Percentiles rank a stretch among this genome's conserved stretches.
phyloP scores from a whole-genome alignment of 306 rosid species.

The Trifolium pratense region DNA sequence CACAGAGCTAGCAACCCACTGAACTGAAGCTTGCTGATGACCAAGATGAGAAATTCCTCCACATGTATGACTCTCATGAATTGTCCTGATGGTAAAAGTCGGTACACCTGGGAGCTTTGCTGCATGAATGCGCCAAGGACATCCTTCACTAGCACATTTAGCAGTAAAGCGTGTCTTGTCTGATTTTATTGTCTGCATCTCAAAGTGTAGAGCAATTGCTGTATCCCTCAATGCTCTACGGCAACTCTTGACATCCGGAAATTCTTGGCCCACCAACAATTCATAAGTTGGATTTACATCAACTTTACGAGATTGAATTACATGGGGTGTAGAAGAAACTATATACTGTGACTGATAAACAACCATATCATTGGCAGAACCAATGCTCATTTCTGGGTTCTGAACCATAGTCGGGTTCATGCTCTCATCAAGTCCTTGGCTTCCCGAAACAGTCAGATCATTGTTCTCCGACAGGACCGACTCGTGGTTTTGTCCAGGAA shows the following conservation, averaged over 20 bases:
- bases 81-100: slow-evolving; percentile 76
- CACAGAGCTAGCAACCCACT: slow-evolving; percentile 79
- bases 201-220: slow-evolving; percentile 74
- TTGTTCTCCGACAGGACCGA: slow-evolving; percentile 56
- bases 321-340: background rate
- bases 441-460: slow-evolving; percentile 64
- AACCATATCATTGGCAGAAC: slow-evolving; percentile 52
- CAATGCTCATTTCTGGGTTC: slow-evolving; percentile 67
- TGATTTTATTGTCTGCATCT: slow-evolving; percentile 75
- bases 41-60: slow-evolving; percentile 81
- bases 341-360: slow-evolving; percentile 45
- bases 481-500: slow-evolving; percentile 57
- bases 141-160: slow-evolving; percentile 75
- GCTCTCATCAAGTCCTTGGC: slow-evolving; percentile 69
- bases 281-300: background rate
- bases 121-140: slow-evolving; percentile 85
- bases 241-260: slow-evolving; percentile 78
- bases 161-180: slow-evolving; percentile 83
- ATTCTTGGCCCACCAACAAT: slow-evolving; percentile 57
- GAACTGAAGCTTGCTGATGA: slow-evolving; percentile 86
- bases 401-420: slow-evolving; percentile 58
- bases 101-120: slow-evolving; percentile 87
- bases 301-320: slow-evolving; percentile 1
- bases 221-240: slow-evolving; percentile 78
- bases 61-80: slow-evolving; percentile 69